A percentile compares a stretch with the other conserved stretches of the same genome.
Evolutionary conservation across 2,329 filamentous ascomycete genomes (phyloP).

Genomic region (Iodosphaeria phyllophila): DNA sequence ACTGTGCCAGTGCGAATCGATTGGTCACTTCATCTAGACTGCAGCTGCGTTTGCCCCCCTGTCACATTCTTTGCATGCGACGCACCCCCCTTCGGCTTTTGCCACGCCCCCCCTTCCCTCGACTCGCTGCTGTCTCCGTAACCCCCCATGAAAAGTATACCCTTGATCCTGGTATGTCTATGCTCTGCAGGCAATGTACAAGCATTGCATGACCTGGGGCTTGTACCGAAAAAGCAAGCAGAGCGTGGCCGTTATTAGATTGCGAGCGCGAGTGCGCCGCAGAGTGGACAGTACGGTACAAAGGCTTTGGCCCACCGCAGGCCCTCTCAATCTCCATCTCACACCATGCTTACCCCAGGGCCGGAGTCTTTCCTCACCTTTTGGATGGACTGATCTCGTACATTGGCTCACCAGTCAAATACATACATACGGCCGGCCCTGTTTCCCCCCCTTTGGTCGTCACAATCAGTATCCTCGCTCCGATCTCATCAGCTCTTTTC

Average conservation of each 20-base stretch:
- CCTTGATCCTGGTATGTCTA: not conserved
- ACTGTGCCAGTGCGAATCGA: slow-evolving; percentile 18
- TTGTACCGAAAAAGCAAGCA: slow-evolving; percentile 11
- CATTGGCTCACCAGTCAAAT: slow-evolving; percentile 12
- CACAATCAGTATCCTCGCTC: slow-evolving; percentile 12
- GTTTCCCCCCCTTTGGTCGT: slow-evolving; percentile 9
- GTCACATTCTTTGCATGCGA: slow-evolving; percentile 32
- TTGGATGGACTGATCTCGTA: no score
- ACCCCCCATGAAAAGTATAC: not conserved
- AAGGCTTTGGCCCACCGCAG: slow-evolving; percentile 4
- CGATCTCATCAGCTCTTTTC: slow-evolving; percentile 11
- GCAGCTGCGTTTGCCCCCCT: slow-evolving; percentile 20
- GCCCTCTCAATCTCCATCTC: slow-evolving; percentile 6
- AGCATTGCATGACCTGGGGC: slow-evolving; percentile 11
- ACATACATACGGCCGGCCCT: slow-evolving; percentile 14
- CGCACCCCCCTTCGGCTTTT: slow-evolving; percentile 14
- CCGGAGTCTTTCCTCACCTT: no score
- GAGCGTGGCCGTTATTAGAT: slow-evolving; percentile 10
- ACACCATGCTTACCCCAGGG: slow-evolving; percentile 12
- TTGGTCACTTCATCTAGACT: slow-evolving; percentile 34
- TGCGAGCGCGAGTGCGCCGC: slow-evolving; percentile 1
- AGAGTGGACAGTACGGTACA: no score
- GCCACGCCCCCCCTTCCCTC: slow-evolving; percentile 12
- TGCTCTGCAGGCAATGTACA: slow-evolving; percentile 4
- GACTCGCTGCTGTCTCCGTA: slow-evolving; percentile 9